A percentile compares a stretch with the other conserved stretches of the same genome.
Conservation (phyloP, 2,329 filamentous ascomycete species). For the Penicillium capsulatum region DNA sequence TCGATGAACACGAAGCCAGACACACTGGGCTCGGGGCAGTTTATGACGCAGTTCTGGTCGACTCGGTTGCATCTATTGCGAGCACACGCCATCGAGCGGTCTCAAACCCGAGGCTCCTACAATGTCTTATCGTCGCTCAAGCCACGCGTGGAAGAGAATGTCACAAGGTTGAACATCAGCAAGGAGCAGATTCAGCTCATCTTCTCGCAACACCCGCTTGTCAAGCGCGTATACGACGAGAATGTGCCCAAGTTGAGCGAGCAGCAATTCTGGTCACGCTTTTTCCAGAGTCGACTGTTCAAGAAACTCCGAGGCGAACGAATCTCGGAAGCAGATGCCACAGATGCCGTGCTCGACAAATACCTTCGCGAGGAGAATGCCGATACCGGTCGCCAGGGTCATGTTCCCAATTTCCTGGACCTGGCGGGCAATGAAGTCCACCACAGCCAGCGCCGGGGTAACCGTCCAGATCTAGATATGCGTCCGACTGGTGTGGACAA, state of each 20-base stretch:
- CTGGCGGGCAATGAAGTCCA: conserved; percentile 93
- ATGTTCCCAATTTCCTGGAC: conserved; percentile 85
- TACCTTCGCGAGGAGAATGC: conserved; percentile 71
- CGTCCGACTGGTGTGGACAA: conserved; percentile 68
- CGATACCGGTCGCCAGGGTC: conserved; percentile 49
- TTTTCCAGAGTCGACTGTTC: conserved; percentile 85
- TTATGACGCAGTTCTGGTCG: conserved; percentile 93
- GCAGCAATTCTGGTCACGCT: conserved; percentile 83
- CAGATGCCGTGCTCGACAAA: conserved; percentile 76
- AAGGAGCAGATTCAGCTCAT: conserved; percentile 91
- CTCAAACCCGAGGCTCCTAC: conserved; percentile 82
- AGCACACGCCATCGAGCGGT: conserved; percentile 82
- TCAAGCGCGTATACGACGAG: conserved; percentile 88
- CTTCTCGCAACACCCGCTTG: conserved; percentile 85
- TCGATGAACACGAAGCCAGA: conserved; percentile 78
- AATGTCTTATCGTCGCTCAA: conserved; percentile 92
- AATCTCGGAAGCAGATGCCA: conserved; percentile 69
- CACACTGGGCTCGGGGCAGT: conserved; percentile 71
- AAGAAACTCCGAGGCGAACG: conserved; percentile 91
- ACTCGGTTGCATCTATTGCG: conserved; percentile 79
- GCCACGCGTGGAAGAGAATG: conserved; percentile 68
- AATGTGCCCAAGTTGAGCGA: conserved; percentile 79
- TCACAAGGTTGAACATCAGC: conserved; percentile 75
- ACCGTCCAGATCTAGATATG: conserved; percentile 87
- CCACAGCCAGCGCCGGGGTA: conserved; percentile 79